Base-by-base conservation (phyloP, 768 basidiomycete genomes). In the Tulasnella sp. region DNA sequence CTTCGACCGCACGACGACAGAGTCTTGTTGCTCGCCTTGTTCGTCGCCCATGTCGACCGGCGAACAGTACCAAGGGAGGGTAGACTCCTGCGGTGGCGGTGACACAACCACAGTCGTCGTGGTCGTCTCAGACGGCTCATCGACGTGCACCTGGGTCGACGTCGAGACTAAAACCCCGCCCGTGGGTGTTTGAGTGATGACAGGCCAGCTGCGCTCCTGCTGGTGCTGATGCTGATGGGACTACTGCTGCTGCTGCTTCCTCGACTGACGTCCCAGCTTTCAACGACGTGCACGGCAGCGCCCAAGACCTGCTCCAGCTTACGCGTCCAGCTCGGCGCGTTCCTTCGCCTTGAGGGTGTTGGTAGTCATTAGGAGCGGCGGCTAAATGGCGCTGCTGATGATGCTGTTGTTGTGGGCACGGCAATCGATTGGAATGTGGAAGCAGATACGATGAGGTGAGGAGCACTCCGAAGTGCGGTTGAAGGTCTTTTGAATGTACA, bases 241-340 rank as follows among this genome's bases (percentile, higher is more conserved):
- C n/a, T 8, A n/a, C 9, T 12, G 22, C 9, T 36, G 64, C 25
- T 25, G 64, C 8, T n/a, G 64, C 25, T 67, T 25, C 25, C 64
- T 67, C 25, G 64, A n/a, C n/a, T 17, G 42, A 42, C 42, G 8
- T 42, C 42, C 42, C 42, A 8, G 52, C 74, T 49, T n/a, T 64
- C 75, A 17, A 69, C 68, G 69, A 76, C 40, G 29, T 76, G 75
- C 37, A n/a, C n/a, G n/a, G n/a, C n/a, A 12, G 39, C 75, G 34
- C 75, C 75, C 12, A 76, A 42, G 36, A 76, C 40, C 39, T 76
- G 70, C 42, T 76, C 70, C 9, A 76, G 67, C 29, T 76, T 76
- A 6, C 75, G 69, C 37, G 75, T 39, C 38, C 45, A 76, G 75
- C 9, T 76, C 75, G 6, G 75, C 64, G 29, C 75, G 75, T 22